These are phyloP conservation scores for Tremella yokohamensis DNA, from an alignment of 768 basidiomycete species.

Conservation along the genomic window DNA sequence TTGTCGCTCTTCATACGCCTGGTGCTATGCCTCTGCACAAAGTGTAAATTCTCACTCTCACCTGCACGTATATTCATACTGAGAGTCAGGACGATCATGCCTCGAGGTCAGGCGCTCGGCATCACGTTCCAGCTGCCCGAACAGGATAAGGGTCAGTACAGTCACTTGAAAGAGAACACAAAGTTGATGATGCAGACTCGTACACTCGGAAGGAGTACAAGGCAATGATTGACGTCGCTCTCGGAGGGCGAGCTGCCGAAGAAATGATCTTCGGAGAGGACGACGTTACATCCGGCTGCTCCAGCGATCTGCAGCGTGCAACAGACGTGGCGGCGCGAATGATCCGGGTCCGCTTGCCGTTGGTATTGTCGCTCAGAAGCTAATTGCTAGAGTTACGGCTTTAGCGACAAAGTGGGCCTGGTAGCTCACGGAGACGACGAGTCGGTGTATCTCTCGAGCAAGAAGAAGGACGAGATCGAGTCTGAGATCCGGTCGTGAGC, in stretches of 20 bases:
- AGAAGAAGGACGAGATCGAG: conserved; percentile 79
- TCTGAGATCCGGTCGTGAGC: conserved; percentile 76
- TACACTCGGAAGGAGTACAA: conserved; percentile 51
- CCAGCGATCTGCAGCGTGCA: conserved; percentile 77
- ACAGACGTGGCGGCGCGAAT: conserved; percentile 75
- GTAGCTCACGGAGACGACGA: conserved; percentile 77
- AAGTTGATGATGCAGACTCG: conserved; percentile 35
- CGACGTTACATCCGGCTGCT: conserved; percentile 85
- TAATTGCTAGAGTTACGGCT: conserved; percentile 53
- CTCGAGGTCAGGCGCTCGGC: conserved; percentile 89
- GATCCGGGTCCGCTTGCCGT: conserved; percentile 67
- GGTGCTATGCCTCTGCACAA: conserved; percentile 97
- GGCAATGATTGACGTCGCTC: conserved; percentile 73
- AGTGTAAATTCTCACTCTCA: conserved; percentile 56
- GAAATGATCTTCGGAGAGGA: conserved; percentile 85
- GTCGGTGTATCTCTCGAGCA: conserved; percentile 66
- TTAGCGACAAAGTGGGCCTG: conserved; percentile 56
- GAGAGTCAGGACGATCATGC: conserved; percentile 68
- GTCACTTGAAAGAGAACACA: background rate
- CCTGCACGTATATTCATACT: conserved; percentile 8
- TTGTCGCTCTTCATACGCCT: conserved; percentile 89
- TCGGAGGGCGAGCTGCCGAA: conserved; percentile 95
- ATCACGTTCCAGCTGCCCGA: conserved; percentile 52
- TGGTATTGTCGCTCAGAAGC: conserved; percentile 53
- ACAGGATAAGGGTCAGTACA: conserved; percentile 47